These are phyloP conservation scores for Naganishia vishniacii DNA, from an alignment of 768 basidiomycete genomes.

Conservation along the genomic window DNA sequence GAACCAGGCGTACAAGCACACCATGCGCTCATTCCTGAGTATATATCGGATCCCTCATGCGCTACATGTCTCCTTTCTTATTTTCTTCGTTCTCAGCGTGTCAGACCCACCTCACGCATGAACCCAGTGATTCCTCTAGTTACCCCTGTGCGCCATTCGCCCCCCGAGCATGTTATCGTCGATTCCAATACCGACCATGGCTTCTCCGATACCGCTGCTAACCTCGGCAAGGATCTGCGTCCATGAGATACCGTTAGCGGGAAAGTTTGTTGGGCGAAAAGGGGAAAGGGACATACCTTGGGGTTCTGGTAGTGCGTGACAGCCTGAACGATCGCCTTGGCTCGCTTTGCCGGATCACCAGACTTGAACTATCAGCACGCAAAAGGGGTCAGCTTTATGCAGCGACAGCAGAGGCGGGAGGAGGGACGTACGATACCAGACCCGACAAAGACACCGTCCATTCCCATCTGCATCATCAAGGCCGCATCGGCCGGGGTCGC, in stretches of 20 bases:
- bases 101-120: background rate
- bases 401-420: no score
- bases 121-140: slow-evolving; percentile 26
- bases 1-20: no score
- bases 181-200: slow-evolving; percentile 91
- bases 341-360: slow-evolving; percentile 86
- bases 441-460: slow-evolving; percentile 97
- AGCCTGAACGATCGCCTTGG: slow-evolving; percentile 92
- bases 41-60: no score
- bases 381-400: background rate
- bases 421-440: slow-evolving; percentile 87
- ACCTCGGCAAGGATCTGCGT: slow-evolving; percentile 71
- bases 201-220: slow-evolving; percentile 63
- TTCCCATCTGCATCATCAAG: slow-evolving; percentile 97
- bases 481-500: slow-evolving; percentile 94
- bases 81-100: background rate
- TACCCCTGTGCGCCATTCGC: slow-evolving; percentile 40
- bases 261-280: background rate
- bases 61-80: background rate
- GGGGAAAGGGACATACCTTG: slow-evolving; percentile 48
- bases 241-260: background rate
- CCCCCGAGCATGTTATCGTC: slow-evolving; percentile 40
- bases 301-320: slow-evolving; percentile 97
- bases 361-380: slow-evolving; percentile 55
- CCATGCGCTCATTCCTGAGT: no score